These are phyloP conservation scores for Pythium angustatum DNA, from an alignment of 352 stramenopile genomes.

Conservation along the genomic window DNA sequence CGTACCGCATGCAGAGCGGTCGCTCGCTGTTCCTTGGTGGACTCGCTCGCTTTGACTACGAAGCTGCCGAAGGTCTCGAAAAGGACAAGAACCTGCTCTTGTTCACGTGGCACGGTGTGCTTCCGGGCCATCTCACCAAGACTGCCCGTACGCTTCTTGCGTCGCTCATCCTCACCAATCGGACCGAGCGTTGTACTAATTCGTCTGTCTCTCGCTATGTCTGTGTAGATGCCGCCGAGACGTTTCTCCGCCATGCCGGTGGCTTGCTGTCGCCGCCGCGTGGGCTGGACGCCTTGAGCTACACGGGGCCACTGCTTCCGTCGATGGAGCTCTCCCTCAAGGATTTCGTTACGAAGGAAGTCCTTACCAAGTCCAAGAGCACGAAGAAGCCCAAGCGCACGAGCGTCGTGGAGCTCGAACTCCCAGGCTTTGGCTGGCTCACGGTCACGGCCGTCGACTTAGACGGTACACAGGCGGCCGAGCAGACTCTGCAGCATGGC, in stretches of 20 bases:
- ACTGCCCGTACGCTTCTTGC: conserved; percentile 63
- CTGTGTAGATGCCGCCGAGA: conserved; percentile 61
- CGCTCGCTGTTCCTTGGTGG: conserved; percentile 80
- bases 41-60: conserved; percentile 79
- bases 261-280: conserved; percentile 75
- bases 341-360: conserved; percentile 65
- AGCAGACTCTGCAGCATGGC: conserved; percentile 59
- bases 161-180: too few species aligned
- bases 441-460: conserved; percentile 77
- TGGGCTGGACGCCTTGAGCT: conserved; percentile 76
- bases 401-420: conserved; percentile 72
- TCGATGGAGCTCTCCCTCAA: conserved; percentile 61
- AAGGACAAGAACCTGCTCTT: conserved; percentile 63
- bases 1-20: conserved; percentile 63
- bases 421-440: conserved; percentile 82
- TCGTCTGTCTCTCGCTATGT: not conserved
- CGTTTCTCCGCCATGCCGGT: conserved; percentile 77
- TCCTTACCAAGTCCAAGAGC: conserved; percentile 71
- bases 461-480: conserved; percentile 65
- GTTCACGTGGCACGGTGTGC: conserved; percentile 81
- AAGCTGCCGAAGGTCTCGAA: conserved; percentile 37
- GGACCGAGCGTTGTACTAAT: too few species aligned
- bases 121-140: conserved; percentile 81
- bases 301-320: conserved; percentile 60
- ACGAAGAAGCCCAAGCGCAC: conserved; percentile 78